Percentiles rank a stretch among this genome's conserved stretches.
These are phyloP conservation scores for Mycena olivaceomarginata DNA, from an alignment of 768 basidiomycete species.

Conservation along the genomic window DNA sequence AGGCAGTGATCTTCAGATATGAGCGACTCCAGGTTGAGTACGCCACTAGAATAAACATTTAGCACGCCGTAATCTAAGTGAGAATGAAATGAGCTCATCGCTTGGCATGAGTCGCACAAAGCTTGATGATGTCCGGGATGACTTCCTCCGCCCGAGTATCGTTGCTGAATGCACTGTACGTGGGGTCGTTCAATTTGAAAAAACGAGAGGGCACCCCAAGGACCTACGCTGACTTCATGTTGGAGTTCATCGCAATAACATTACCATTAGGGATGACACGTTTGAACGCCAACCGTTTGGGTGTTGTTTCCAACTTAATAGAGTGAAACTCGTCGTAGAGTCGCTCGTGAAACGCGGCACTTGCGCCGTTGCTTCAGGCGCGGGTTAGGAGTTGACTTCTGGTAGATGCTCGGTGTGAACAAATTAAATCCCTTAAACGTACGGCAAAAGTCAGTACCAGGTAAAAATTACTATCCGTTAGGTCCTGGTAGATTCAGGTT, in stretches of 20 bases:
- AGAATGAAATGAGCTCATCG: conserved; percentile 1
- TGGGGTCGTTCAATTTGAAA: conserved; percentile 11
- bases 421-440: no score
- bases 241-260: conserved; percentile 20
- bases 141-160: conserved; percentile 10
- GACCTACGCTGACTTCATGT: conserved; percentile 36
- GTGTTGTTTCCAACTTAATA: conserved; percentile 6
- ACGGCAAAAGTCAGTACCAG: no score
- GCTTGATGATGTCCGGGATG: conserved; percentile 24
- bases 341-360: conserved; percentile 18
- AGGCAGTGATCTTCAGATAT: not conserved
- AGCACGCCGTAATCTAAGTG: no score
- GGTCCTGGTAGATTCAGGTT: no score
- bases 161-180: conserved; percentile 1
- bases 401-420: no score
- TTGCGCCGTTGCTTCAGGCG: conserved; percentile 22
- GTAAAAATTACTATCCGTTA: no score
- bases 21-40: not conserved
- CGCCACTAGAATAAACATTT: not conserved
- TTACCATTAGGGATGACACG: conserved; percentile 28
- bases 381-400: no score
- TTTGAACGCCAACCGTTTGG: conserved; percentile 28
- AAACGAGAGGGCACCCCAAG: conserved; percentile 18
- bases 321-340: conserved; percentile 35
- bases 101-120: conserved; percentile 25